These are phyloP conservation scores for Setomelanomma holmii DNA, from an alignment of 2,329 filamentous ascomycete species.

Conservation along the genomic window DNA sequence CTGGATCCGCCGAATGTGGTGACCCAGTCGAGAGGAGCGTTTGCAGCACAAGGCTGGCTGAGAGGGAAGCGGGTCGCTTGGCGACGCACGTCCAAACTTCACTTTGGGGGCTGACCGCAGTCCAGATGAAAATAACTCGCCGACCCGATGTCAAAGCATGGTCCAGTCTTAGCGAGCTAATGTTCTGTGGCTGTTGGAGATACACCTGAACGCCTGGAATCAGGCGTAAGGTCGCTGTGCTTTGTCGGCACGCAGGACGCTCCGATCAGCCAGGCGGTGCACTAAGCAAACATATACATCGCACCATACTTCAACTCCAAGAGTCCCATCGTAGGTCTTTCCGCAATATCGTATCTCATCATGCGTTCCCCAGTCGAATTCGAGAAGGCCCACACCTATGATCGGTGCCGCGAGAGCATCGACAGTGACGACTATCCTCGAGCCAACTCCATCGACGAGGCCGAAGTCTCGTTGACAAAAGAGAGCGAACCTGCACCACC, in stretches of 20 bases:
- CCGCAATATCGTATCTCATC: conserved; percentile 1
- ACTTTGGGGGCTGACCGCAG: conserved; percentile 21
- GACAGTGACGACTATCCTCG: conserved; percentile 27
- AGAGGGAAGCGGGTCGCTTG: conserved; percentile 19
- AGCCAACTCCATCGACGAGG: conserved; percentile 18
- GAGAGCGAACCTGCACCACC: conserved; percentile 8
- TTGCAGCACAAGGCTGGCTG: conserved; percentile 15
- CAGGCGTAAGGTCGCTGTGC: conserved; percentile 6
- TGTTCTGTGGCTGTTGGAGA: conserved; percentile 11
- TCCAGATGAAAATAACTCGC: conserved; percentile 24
- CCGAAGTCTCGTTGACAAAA: conserved; percentile 15
- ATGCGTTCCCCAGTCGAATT: conserved; percentile 35
- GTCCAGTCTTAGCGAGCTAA: conserved; percentile 10
- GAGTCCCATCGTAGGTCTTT: conserved; percentile 6
- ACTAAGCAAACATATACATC: conserved; percentile 17
- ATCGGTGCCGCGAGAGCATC: conserved; percentile 30
- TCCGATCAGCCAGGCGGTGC: conserved; percentile 22
- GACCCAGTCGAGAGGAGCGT: conserved; percentile 7
- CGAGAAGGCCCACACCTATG: conserved; percentile 29
- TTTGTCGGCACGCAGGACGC: conserved; percentile 19
- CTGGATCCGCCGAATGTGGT: conserved; percentile 1
- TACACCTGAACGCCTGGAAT: conserved; percentile 10
- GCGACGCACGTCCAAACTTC: conserved; percentile 13
- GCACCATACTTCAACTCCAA: conserved; percentile 19
- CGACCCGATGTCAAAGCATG: conserved; percentile 3